phyloP scores from a whole-genome alignment of 768 basidiomycete genomes.

The Termitomyces sp. region DNA sequence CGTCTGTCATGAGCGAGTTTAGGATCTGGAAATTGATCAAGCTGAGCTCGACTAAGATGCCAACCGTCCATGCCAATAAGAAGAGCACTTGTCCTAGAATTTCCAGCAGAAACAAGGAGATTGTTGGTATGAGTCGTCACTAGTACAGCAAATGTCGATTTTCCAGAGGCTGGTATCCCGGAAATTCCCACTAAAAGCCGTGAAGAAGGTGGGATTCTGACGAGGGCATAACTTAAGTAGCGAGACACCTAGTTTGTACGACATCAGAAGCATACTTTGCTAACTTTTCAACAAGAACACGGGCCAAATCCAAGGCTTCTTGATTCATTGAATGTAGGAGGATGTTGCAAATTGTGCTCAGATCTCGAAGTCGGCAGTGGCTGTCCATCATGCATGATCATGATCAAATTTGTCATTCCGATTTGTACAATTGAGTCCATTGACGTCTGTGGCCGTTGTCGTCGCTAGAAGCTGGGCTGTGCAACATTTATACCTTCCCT shows the following conservation, averaged over 20 bases:
- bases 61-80: constrained; percentile 89
- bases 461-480: constrained; percentile 5
- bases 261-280: constrained; percentile 31
- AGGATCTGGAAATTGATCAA: constrained; percentile 77
- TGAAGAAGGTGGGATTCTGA: constrained; percentile 32
- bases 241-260: not conserved
- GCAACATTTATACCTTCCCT: constrained; percentile 5
- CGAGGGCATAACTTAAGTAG: constrained; percentile 8
- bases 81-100: constrained; percentile 40
- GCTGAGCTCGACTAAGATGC: constrained; percentile 79
- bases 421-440: too few relatives aligned
- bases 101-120: constrained; percentile 26
- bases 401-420: not conserved
- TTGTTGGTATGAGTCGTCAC: constrained; percentile 55
- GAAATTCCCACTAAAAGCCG: constrained; percentile 73
- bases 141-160: constrained; percentile 70
- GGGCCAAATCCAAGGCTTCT: constrained; percentile 38
- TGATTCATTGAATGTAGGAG: constrained; percentile 42
- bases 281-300: constrained; percentile 35
- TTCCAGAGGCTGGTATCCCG: constrained; percentile 86
- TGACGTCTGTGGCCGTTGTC: constrained; percentile 2
- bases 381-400: too few relatives aligned
- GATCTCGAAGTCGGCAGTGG: too few relatives aligned
- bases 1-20: constrained; percentile 75
- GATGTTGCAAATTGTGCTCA: too few relatives aligned